These are phyloP conservation scores for Delphinella strobiligena DNA, from an alignment of 2,329 filamentous ascomycete species.

Conservation along the genomic window DNA sequence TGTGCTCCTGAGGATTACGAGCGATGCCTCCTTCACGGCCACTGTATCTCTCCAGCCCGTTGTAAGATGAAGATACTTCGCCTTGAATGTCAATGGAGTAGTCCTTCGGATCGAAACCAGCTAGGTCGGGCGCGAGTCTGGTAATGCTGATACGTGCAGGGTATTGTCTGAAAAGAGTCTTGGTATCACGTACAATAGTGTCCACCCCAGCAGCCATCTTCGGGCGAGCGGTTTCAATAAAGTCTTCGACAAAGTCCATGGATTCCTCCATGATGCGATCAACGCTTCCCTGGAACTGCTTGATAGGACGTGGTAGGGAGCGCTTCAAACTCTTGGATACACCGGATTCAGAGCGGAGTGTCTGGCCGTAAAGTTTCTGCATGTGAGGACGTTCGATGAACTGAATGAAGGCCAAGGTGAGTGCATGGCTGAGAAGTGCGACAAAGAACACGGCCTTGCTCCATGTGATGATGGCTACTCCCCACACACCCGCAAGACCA, in stretches of 20 bases:
- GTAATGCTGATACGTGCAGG: slow-evolving; percentile 77
- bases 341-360: slow-evolving; percentile 74
- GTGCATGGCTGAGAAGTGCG: slow-evolving; percentile 71
- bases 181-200: slow-evolving; percentile 78
- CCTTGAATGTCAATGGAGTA: slow-evolving; percentile 63
- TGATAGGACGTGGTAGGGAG: slow-evolving; percentile 71
- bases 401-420: slow-evolving; percentile 79
- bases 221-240: slow-evolving; percentile 73
- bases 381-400: slow-evolving; percentile 94
- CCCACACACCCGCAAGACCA: slow-evolving; percentile 91
- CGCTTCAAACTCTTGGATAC: slow-evolving; percentile 83
- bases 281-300: slow-evolving; percentile 72
- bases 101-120: slow-evolving; percentile 64
- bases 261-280: slow-evolving; percentile 81
- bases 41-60: slow-evolving; percentile 46
- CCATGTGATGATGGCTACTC: slow-evolving; percentile 84
- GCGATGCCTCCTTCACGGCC: slow-evolving; percentile 63
- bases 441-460: slow-evolving; percentile 77
- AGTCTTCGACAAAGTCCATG: slow-evolving; percentile 79
- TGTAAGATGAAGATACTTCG: slow-evolving; percentile 35
- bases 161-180: slow-evolving; percentile 77
- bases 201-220: slow-evolving; percentile 79
- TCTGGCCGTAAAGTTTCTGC: slow-evolving; percentile 89
- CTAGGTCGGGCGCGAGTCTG: slow-evolving; percentile 64
- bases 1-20: slow-evolving; percentile 50